phyloP scores from a whole-genome alignment of 2,329 filamentous ascomycete species.

The Penicillium sp. region DNA sequence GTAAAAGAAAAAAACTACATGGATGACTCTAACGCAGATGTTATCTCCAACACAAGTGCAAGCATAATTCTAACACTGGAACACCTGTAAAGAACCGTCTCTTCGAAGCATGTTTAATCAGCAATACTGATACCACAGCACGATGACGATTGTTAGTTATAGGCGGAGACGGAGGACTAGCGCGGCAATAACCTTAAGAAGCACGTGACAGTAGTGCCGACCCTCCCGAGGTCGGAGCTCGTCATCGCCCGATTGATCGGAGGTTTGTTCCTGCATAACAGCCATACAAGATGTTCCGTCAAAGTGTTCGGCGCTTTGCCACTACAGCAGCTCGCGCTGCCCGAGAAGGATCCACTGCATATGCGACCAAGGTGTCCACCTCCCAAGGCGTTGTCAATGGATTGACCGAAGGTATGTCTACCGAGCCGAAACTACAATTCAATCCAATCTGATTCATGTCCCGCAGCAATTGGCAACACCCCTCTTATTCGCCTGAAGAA shows the following conservation, averaged over 20 bases:
- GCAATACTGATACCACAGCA: no score
- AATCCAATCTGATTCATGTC: background rate
- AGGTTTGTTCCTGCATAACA: slow-evolving; percentile 12
- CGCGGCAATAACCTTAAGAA: slow-evolving; percentile 10
- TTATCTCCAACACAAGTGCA: no score
- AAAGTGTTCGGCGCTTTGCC: slow-evolving; percentile 67
- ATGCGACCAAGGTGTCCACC: slow-evolving; percentile 72
- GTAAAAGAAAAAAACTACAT: no score
- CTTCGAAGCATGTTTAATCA: no score
- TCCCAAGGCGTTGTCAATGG: slow-evolving; percentile 78
- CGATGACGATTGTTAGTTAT: no score
- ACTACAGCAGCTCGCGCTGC: slow-evolving; percentile 61
- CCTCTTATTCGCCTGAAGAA: slow-evolving; percentile 87
- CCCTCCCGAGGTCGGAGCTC: slow-evolving; percentile 21
- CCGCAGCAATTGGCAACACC: slow-evolving; percentile 90
- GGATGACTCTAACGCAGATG: no score
- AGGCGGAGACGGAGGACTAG: background rate
- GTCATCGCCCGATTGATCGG: slow-evolving; percentile 6
- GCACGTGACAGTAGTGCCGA: slow-evolving; percentile 30
- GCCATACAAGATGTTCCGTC: slow-evolving; percentile 64
- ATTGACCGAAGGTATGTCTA: slow-evolving; percentile 72
- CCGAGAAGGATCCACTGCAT: slow-evolving; percentile 53
- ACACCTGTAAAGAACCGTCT: no score
- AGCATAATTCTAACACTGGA: no score
- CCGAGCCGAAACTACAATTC: slow-evolving; percentile 1